These are phyloP conservation scores for Microdochium paspali DNA, from an alignment of 2,329 filamentous ascomycete genomes.

Conservation along the genomic window DNA sequence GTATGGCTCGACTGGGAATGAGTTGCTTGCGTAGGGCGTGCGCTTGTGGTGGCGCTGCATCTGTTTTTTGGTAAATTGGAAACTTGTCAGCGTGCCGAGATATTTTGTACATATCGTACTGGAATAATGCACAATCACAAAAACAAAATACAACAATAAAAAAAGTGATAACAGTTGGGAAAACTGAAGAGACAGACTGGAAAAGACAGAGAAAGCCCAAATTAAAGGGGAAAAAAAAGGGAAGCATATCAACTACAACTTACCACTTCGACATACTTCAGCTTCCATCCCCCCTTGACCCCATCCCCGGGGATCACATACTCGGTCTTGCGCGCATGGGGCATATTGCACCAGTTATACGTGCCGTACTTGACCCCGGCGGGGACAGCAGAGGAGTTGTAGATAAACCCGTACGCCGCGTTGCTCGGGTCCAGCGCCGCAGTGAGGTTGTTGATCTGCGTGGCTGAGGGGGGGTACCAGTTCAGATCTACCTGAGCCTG, in stretches of 20 bases:
- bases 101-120: too few relatives aligned
- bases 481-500: conserved; percentile 23
- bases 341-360: conserved; percentile 87
- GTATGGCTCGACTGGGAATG: conserved; percentile 65
- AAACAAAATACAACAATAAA: too few relatives aligned
- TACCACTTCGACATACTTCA: conserved; percentile 70
- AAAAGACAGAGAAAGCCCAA: too few relatives aligned
- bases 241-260: conserved; percentile 14
- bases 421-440: conserved; percentile 40
- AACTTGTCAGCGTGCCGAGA: too few relatives aligned
- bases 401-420: conserved; percentile 67
- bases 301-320: conserved; percentile 50
- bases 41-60: conserved; percentile 81
- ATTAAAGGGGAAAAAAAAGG: too few relatives aligned
- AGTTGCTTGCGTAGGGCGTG: conserved; percentile 70
- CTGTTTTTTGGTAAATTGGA: too few relatives aligned
- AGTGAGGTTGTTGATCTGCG: conserved; percentile 51
- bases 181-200: background rate
- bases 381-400: conserved; percentile 54
- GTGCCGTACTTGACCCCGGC: conserved; percentile 41
- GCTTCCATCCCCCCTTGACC: conserved; percentile 43
- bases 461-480: conserved; percentile 50
- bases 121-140: too few relatives aligned
- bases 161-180: background rate
- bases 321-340: conserved; percentile 60